Percentiles rank a stretch among this genome's conserved stretches.
Evolutionary conservation across 2,329 filamentous ascomycete species (phyloP).

Genomic region (Paracamarosporium sp.): DNA sequence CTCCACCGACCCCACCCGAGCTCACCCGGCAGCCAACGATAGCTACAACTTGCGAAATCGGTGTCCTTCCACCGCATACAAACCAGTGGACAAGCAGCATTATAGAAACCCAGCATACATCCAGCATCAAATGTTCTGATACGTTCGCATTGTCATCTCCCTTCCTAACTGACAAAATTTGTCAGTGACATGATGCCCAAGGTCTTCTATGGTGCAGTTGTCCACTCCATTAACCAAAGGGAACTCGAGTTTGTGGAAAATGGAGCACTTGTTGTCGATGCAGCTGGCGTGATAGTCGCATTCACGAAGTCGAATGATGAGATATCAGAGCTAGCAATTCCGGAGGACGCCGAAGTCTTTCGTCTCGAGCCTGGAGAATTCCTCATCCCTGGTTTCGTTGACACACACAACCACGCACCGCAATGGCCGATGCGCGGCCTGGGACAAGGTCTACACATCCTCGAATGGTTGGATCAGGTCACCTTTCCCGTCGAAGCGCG

Average conservation of each 20-base stretch:
- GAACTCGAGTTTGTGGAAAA: not conserved
- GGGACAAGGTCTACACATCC: constrained; percentile 43
- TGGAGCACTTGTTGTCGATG: not conserved
- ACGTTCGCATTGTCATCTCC: too few species aligned
- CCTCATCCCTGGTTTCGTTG: constrained; percentile 66
- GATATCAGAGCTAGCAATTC: not conserved
- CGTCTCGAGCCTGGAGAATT: constrained; percentile 51
- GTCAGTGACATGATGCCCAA: not conserved
- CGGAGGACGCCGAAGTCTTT: not conserved
- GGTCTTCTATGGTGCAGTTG: not conserved
- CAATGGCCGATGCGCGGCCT: constrained; percentile 58
- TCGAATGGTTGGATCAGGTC: constrained; percentile 68
- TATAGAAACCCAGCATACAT: too few species aligned
- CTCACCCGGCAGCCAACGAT: too few species aligned
- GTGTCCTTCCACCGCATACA: too few species aligned
- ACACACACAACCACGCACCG: constrained; percentile 74
- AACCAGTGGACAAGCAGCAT: too few species aligned
- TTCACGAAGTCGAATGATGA: not conserved
- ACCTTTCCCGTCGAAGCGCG: constrained; percentile 71
- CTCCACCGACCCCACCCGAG: too few species aligned
- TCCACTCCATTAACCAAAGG: not conserved
- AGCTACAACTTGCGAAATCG: too few species aligned
- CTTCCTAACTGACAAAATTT: too few species aligned
- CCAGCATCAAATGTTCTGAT: too few species aligned
- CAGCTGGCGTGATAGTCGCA: not conserved